phyloP scores from a whole-genome alignment of 257 asterid genomes.

The Fraxinus pennsylvanica region DNA sequence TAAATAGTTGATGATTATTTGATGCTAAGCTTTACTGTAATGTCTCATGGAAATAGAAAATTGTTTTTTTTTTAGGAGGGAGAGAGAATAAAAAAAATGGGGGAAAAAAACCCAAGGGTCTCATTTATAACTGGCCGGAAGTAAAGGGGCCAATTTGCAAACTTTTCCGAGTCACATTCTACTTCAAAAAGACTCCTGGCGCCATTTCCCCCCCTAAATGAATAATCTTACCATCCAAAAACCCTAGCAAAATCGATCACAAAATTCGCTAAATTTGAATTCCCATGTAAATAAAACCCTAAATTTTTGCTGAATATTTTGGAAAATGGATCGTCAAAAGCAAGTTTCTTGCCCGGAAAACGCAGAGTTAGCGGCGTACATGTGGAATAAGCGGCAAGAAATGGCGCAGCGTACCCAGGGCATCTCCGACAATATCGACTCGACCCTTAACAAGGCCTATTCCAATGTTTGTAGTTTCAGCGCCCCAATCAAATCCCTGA shows the following conservation, averaged over 20 bases:
- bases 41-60: no score
- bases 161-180: not conserved
- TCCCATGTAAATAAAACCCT: not conserved
- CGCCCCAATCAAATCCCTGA: constrained; percentile 58
- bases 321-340: constrained; percentile 47
- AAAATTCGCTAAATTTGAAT: not conserved
- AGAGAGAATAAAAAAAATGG: no score
- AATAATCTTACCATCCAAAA: not conserved
- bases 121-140: not conserved
- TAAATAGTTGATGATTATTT: no score
- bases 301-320: not conserved
- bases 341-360: constrained; percentile 61
- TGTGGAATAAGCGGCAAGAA: constrained; percentile 70
- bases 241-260: not conserved
- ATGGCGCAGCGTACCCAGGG: constrained; percentile 68
- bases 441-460: constrained; percentile 69
- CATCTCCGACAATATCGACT: constrained; percentile 69
- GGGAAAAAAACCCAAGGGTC: not conserved
- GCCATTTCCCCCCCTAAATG: not conserved
- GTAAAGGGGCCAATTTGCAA: not conserved
- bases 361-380: constrained; percentile 61
- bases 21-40: no score
- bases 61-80: not conserved
- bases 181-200: not conserved
- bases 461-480: constrained; percentile 65